phyloP scores from a whole-genome alignment of 169 alveolate species.

The Babesia gibsoni region DNA sequence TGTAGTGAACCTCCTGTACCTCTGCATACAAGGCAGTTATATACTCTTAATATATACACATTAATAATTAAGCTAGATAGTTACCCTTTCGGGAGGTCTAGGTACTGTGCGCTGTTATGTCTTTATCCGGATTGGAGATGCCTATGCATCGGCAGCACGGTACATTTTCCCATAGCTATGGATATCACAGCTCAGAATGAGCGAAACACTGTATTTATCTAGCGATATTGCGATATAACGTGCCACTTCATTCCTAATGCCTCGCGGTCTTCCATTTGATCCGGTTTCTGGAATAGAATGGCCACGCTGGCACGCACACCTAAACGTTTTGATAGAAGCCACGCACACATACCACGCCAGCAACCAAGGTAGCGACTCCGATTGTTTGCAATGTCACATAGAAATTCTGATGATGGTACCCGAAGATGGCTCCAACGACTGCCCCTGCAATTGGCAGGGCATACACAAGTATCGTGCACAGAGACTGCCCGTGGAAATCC shows the following conservation, averaged over 20 bases:
- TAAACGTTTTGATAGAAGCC: not conserved
- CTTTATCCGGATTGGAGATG: too few species aligned
- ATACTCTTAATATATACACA: too few species aligned
- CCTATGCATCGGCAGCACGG: too few species aligned
- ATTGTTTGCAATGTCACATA: slow-evolving; percentile 8
- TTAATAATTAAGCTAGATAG: too few species aligned
- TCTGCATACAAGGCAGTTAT: too few species aligned
- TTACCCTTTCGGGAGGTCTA: too few species aligned
- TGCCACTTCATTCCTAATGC: not conserved
- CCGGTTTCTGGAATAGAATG: slow-evolving; percentile 25
- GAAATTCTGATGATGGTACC: slow-evolving; percentile 40
- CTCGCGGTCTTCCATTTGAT: slow-evolving; percentile 37
- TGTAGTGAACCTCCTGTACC: too few species aligned
- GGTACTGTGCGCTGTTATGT: too few species aligned
- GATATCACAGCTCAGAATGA: too few species aligned
- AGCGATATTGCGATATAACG: too few species aligned
- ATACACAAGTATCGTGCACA: slow-evolving; percentile 9
- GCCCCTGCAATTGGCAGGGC: slow-evolving; percentile 5
- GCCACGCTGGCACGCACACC: slow-evolving; percentile 63
- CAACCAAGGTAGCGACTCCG: slow-evolving; percentile 2
- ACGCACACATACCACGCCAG: slow-evolving; percentile 19
- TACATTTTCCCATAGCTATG: too few species aligned
- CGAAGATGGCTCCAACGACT: slow-evolving; percentile 34
- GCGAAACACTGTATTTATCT: too few species aligned
- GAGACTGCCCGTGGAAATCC: slow-evolving; percentile 66